A percentile compares a stretch with the other conserved stretches of the same genome.
phyloP scores from a whole-genome alignment of 2,329 filamentous ascomycete genomes.

The Aphanocladium album region DNA sequence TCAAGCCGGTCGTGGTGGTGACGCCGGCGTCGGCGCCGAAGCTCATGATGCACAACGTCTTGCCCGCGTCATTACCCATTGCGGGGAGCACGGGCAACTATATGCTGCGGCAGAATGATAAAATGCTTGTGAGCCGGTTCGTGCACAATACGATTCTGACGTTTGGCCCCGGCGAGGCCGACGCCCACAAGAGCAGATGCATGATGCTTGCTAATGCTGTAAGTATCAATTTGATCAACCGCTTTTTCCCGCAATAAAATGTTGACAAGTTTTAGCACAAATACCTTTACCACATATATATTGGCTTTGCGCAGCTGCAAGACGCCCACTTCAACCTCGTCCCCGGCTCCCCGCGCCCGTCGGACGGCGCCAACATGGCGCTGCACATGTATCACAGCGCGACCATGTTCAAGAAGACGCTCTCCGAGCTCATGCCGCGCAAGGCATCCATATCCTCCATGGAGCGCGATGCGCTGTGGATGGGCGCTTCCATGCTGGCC shows the following conservation, averaged over 20 bases:
- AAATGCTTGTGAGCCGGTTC: constrained; percentile 4
- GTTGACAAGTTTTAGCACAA: neutral
- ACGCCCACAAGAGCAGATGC: neutral
- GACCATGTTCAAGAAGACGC: constrained; percentile 36
- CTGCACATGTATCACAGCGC: constrained; percentile 33
- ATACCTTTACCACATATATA: constrained; percentile 6
- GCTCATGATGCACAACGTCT: neutral
- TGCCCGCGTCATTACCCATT: neutral
- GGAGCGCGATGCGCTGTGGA: constrained; percentile 40
- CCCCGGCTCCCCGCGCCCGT: neutral
- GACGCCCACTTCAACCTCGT: neutral
- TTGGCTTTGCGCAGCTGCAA: constrained; percentile 8
- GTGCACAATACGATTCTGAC: constrained; percentile 2
- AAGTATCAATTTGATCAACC: too few relatives aligned
- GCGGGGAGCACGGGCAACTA: neutral
- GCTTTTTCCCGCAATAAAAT: too few relatives aligned
- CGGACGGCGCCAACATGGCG: constrained; percentile 2
- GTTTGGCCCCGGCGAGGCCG: neutral
- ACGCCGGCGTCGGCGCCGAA: neutral
- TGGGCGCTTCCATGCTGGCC: constrained; percentile 38
- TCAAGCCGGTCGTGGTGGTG: neutral
- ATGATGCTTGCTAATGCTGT: neutral
- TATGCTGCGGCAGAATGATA: constrained; percentile 1
- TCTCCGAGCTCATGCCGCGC: constrained; percentile 24
- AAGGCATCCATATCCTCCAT: constrained; percentile 20